Conservation (phyloP, 2,329 filamentous ascomycete genomes). For the Plenodomus tracheiphilus region DNA sequence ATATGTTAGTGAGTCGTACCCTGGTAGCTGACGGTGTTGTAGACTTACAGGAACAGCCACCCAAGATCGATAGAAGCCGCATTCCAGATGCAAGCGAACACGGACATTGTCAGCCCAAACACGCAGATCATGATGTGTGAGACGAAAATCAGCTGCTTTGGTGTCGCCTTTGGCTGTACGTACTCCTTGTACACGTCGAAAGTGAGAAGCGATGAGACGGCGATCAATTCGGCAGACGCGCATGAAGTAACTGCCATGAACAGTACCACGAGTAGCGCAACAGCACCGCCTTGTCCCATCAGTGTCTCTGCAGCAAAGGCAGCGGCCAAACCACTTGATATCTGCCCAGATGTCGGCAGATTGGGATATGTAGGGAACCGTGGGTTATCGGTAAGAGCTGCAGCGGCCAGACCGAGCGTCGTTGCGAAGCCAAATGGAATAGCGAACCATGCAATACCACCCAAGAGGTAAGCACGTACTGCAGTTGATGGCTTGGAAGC, state of each 20-base stretch:
- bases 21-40: too few relatives aligned
- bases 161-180: conserved; percentile 42
- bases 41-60: conserved; percentile 42
- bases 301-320: conserved; percentile 35
- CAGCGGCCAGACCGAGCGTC: conserved; percentile 51
- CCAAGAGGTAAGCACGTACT: conserved; percentile 41
- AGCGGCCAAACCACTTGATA: conserved; percentile 33
- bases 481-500: conserved; percentile 34
- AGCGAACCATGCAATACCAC: conserved; percentile 54
- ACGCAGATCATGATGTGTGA: conserved; percentile 47
- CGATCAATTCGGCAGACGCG: conserved; percentile 47
- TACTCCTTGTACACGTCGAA: conserved; percentile 53
- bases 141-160: conserved; percentile 44
- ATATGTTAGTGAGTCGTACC: conserved; percentile 8
- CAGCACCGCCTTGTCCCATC: conserved; percentile 34
- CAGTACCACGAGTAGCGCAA: conserved; percentile 33
- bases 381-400: conserved; percentile 49
- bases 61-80: conserved; percentile 46
- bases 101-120: conserved; percentile 47
- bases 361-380: conserved; percentile 50
- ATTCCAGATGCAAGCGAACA: conserved; percentile 46
- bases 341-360: conserved; percentile 26
- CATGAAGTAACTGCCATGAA: conserved; percentile 44
- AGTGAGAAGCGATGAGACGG: conserved; percentile 46
- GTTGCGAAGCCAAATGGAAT: conserved; percentile 54